Conservation (phyloP, 1,284 basidiomycete genomes). For the Fomitiporia mediterranea region DNA sequence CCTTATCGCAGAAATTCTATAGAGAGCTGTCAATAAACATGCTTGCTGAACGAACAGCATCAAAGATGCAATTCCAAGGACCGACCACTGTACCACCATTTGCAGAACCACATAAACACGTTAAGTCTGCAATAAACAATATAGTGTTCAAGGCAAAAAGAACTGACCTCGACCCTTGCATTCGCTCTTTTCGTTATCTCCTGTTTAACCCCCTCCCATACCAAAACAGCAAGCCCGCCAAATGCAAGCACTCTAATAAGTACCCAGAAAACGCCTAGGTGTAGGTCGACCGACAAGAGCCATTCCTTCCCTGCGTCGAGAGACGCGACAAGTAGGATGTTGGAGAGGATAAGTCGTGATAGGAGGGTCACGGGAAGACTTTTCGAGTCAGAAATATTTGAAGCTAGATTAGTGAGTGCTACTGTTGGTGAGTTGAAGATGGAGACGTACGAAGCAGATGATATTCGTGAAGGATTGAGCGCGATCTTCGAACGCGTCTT, state of each 20-base stretch:
- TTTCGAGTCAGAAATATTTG: not conserved
- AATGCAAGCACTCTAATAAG: slow-evolving; percentile 64
- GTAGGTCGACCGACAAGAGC: slow-evolving; percentile 51
- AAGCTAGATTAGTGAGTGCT: slow-evolving; percentile 1
- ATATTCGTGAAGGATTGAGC: slow-evolving; percentile 46
- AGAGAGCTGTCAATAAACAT: slow-evolving; percentile 57
- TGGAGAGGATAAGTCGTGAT: slow-evolving; percentile 52
- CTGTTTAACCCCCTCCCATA: slow-evolving; percentile 52
- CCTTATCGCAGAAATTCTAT: slow-evolving; percentile 60
- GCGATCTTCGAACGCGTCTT: slow-evolving; percentile 64
- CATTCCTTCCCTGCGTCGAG: slow-evolving; percentile 61
- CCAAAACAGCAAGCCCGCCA: slow-evolving; percentile 52
- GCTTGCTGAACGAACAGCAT: slow-evolving; percentile 63
- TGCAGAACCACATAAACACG: too few species aligned
- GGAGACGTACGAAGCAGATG: slow-evolving; percentile 49
- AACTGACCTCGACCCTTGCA: slow-evolving; percentile 48
- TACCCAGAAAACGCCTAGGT: slow-evolving; percentile 64
- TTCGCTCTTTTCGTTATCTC: slow-evolving; percentile 38
- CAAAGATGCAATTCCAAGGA: slow-evolving; percentile 59
- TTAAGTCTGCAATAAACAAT: not conserved
- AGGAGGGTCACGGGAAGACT: slow-evolving; percentile 37
- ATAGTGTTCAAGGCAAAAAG: not conserved
- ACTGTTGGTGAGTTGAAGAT: slow-evolving; percentile 9
- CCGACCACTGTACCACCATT: slow-evolving; percentile 63
- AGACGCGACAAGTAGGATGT: slow-evolving; percentile 57